Conservation (phyloP, 352 stramenopile species). For the Phytophthora palmivora region DNA sequence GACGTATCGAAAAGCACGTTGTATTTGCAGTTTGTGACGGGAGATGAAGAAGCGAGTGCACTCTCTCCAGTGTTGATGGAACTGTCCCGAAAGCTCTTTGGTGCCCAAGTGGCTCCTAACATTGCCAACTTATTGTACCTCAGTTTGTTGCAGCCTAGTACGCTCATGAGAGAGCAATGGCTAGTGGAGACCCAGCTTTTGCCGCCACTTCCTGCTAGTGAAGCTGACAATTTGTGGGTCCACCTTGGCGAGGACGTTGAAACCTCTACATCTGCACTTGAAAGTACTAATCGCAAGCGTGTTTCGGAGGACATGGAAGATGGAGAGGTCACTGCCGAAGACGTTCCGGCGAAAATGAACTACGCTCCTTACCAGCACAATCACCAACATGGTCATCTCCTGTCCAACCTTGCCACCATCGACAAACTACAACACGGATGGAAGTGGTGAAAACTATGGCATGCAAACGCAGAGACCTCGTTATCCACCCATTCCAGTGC, state of each 20-base stretch:
- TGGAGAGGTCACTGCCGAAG: slow-evolving; percentile 54
- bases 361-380: slow-evolving; percentile 23
- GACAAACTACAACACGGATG: slow-evolving; percentile 10
- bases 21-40: slow-evolving; percentile 43
- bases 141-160: slow-evolving; percentile 60
- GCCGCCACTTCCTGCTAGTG: slow-evolving; percentile 42
- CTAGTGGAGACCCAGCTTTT: slow-evolving; percentile 69
- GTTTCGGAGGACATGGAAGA: slow-evolving; percentile 49
- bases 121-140: slow-evolving; percentile 81
- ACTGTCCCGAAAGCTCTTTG: slow-evolving; percentile 63
- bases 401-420: slow-evolving; percentile 19
- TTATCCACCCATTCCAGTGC: slow-evolving; percentile 17
- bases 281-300: slow-evolving; percentile 22
- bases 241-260: not conserved
- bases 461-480: slow-evolving; percentile 22
- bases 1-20: slow-evolving; percentile 42
- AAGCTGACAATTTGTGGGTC: slow-evolving; percentile 48
- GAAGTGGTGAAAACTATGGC: slow-evolving; percentile 14
- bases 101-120: slow-evolving; percentile 46
- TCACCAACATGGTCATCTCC: slow-evolving; percentile 7
- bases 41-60: slow-evolving; percentile 38
- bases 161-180: slow-evolving; percentile 52
- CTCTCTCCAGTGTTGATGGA: slow-evolving; percentile 70
- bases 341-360: slow-evolving; percentile 23
- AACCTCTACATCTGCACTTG: not conserved